Percentiles rank a stretch among this genome's conserved stretches.
These are phyloP conservation scores for Lachnellula hyalina DNA, from an alignment of 2,329 filamentous ascomycete species.

Conservation along the genomic window DNA sequence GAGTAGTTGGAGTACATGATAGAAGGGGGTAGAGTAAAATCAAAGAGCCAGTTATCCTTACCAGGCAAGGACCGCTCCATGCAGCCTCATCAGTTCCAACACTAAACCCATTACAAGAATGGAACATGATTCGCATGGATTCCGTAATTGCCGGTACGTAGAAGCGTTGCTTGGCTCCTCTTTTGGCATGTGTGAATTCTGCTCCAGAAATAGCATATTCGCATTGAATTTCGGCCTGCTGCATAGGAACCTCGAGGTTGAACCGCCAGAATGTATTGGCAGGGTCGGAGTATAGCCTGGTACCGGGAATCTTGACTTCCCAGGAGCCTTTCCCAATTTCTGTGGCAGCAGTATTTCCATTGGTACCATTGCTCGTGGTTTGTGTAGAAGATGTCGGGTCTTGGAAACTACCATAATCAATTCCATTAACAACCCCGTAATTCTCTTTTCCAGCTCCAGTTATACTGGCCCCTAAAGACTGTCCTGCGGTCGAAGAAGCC, in stretches of 20 bases:
- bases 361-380: background rate
- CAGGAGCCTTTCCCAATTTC: constrained; percentile 7
- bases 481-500: background rate
- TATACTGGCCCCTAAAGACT: background rate
- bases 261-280: constrained; percentile 91
- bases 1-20: too few relatives aligned
- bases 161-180: constrained; percentile 62
- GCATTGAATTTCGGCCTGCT: constrained; percentile 65
- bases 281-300: constrained; percentile 59
- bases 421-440: constrained; percentile 28
- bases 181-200: constrained; percentile 51
- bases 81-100: constrained; percentile 78
- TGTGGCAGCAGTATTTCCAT: constrained; percentile 7
- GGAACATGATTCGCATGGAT: constrained; percentile 98
- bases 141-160: constrained; percentile 78
- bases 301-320: constrained; percentile 42
- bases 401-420: constrained; percentile 29
- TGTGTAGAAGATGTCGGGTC: background rate
- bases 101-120: constrained; percentile 96
- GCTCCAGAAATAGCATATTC: constrained; percentile 69
- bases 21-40: too few relatives aligned
- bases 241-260: constrained; percentile 72
- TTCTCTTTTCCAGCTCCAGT: constrained; percentile 14
- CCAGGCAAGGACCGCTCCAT: constrained; percentile 80
- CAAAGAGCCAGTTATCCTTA: too few relatives aligned